A percentile compares a stretch with the other conserved stretches of the same genome.
Conservation (phyloP, 352 stramenopile genomes). For the Phytophthora syringae region DNA sequence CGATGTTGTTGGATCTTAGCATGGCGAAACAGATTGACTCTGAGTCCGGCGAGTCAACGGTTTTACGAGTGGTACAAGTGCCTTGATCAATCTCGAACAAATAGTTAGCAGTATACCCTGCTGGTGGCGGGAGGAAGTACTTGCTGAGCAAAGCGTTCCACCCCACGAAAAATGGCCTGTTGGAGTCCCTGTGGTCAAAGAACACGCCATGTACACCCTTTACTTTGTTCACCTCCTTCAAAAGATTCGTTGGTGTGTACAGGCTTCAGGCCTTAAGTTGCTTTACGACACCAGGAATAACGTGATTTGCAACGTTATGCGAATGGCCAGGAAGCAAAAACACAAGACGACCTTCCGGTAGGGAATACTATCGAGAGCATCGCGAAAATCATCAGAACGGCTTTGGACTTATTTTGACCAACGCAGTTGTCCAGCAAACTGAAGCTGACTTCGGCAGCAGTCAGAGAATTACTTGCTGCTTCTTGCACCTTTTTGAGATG, state of each 20-base stretch:
- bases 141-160: constrained; percentile 4
- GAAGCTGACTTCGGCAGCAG: constrained; percentile 2
- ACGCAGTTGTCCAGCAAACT: constrained; percentile 15
- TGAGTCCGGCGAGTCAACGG: background rate
- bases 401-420: constrained; percentile 21
- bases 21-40: constrained; percentile 6
- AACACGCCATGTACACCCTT: constrained; percentile 8
- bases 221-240: background rate
- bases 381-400: constrained; percentile 16
- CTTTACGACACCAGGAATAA: constrained; percentile 7
- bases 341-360: constrained; percentile 8
- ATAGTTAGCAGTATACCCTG: constrained; percentile 11
- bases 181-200: constrained; percentile 4
- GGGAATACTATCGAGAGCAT: constrained; percentile 12
- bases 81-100: constrained; percentile 16
- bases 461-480: background rate
- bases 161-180: background rate
- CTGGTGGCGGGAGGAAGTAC: constrained; percentile 8
- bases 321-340: constrained; percentile 4
- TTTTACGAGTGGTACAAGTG: constrained; percentile 10
- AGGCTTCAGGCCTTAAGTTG: background rate
- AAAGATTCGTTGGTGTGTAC: background rate
- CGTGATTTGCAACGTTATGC: constrained; percentile 11
- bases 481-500: background rate
- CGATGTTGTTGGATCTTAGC: background rate